phyloP scores from a whole-genome alignment of 371 early-diverging fungal species.

The Entomophthora muscae region DNA sequence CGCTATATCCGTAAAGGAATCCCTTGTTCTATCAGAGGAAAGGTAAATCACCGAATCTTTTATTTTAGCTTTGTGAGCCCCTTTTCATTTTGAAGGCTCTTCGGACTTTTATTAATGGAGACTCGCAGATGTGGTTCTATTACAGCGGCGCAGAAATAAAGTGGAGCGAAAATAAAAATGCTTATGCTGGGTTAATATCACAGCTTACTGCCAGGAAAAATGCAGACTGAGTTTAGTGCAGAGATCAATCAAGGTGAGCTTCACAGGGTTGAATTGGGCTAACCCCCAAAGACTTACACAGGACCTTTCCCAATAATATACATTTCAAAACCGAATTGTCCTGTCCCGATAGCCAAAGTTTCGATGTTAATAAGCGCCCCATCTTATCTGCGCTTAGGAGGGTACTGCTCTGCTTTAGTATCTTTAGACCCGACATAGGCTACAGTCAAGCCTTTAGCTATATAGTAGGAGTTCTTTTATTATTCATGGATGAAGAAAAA shows the following conservation, averaged over 20 bases:
- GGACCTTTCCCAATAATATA: constrained; percentile 66
- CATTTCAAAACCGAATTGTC: constrained; percentile 31
- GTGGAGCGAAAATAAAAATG: constrained; percentile 31
- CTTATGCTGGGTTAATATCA: constrained; percentile 31
- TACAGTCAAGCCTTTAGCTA: constrained; percentile 77
- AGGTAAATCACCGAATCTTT: constrained; percentile 19
- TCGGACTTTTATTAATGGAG: not conserved
- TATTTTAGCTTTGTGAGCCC: not conserved
- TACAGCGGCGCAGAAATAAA: constrained; percentile 65
- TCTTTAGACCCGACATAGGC: constrained; percentile 46
- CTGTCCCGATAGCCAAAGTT: constrained; percentile 15
- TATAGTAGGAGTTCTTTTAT: constrained; percentile 52
- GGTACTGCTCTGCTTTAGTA: constrained; percentile 47
- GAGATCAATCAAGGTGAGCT: constrained; percentile 46
- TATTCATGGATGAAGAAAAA: constrained; percentile 57
- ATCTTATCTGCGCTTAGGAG: constrained; percentile 42
- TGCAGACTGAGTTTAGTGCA: constrained; percentile 43
- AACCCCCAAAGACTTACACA: constrained; percentile 34
- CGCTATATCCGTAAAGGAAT: constrained; percentile 70
- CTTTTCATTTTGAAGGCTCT: not conserved
- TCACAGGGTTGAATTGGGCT: not conserved
- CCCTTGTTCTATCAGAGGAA: constrained; percentile 50
- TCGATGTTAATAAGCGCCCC: constrained; percentile 26
- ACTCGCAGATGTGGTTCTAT: constrained; percentile 48
- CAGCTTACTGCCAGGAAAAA: constrained; percentile 28